Percentiles rank a stretch among this genome's conserved stretches.
These are phyloP conservation scores for Dothideomycetes sp. DNA, from an alignment of 2,329 filamentous ascomycete species.

Conservation along the genomic window DNA sequence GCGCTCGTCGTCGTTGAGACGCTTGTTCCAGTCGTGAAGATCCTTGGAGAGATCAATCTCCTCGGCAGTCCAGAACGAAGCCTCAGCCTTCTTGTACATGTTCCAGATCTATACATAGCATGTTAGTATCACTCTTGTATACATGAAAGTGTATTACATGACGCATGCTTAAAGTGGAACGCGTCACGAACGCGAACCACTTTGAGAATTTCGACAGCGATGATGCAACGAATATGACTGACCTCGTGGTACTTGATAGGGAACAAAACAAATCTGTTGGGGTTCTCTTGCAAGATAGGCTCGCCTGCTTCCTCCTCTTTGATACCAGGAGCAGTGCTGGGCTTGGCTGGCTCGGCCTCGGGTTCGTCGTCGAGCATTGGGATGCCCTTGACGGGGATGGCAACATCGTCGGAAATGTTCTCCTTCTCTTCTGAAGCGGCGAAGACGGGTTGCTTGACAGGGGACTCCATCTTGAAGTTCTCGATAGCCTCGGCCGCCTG, in stretches of 20 bases:
- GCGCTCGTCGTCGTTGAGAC: slow-evolving; percentile 89
- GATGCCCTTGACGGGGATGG: slow-evolving; percentile 46
- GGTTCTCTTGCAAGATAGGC: slow-evolving; percentile 90
- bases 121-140: too few species aligned
- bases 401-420: slow-evolving; percentile 55
- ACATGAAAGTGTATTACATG: too few species aligned
- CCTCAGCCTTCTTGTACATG: slow-evolving; percentile 99
- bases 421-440: slow-evolving; percentile 64
- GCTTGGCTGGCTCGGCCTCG: slow-evolving; percentile 35
- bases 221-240: slow-evolving; percentile 34
- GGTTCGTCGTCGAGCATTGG: slow-evolving; percentile 33
- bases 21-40: slow-evolving; percentile 98
- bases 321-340: slow-evolving; percentile 43
- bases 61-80: slow-evolving; percentile 99
- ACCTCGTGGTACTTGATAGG: slow-evolving; percentile 99
- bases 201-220: slow-evolving; percentile 25
- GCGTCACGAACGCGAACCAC: slow-evolving; percentile 48
- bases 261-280: slow-evolving; percentile 92
- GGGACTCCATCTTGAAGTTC: slow-evolving; percentile 85
- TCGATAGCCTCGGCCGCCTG: slow-evolving; percentile 83
- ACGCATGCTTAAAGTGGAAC: slow-evolving; percentile 40
- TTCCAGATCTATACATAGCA: slow-evolving; percentile 82
- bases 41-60: slow-evolving; percentile 99
- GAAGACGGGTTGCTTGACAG: slow-evolving; percentile 83
- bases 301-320: slow-evolving; percentile 67